phyloP scores from a whole-genome alignment of 1,139 yeast species.

The Debaryomycetaceae sp. region DNA sequence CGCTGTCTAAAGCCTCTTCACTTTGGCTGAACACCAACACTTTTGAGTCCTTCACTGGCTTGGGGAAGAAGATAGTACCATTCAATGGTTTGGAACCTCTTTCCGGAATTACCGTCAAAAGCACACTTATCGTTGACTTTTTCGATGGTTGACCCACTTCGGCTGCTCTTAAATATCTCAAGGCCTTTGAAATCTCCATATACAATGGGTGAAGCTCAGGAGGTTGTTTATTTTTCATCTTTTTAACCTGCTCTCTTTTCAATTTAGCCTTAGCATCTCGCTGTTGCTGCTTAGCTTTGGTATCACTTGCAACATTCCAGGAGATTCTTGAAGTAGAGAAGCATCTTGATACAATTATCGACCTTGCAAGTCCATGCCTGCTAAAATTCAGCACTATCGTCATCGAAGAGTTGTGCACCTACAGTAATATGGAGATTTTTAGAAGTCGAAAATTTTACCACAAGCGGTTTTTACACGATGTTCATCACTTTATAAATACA shows the following conservation, averaged over 20 bases:
- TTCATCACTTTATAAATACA: background rate
- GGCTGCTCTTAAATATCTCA: slow-evolving; percentile 78
- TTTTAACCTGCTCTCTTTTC: slow-evolving; percentile 31
- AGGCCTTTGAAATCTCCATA: slow-evolving; percentile 70
- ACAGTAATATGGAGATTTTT: background rate
- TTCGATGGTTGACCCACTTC: slow-evolving; percentile 79
- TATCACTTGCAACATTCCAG: slow-evolving; percentile 1
- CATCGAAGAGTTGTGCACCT: background rate
- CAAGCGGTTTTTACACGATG: background rate
- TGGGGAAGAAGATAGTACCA: slow-evolving; percentile 78
- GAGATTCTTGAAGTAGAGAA: slow-evolving; percentile 1
- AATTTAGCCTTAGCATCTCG: slow-evolving; percentile 19
- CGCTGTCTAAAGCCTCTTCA: slow-evolving; percentile 48
- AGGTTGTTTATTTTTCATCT: slow-evolving; percentile 40
- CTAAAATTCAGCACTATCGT: background rate
- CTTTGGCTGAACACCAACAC: slow-evolving; percentile 68
- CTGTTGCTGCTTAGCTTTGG: slow-evolving; percentile 7
- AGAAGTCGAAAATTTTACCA: background rate
- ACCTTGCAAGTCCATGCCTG: slow-evolving; percentile 1
- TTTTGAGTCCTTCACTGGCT: slow-evolving; percentile 61
- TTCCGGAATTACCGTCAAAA: slow-evolving; percentile 68
- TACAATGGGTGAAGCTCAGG: slow-evolving; percentile 57
- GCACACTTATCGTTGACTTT: slow-evolving; percentile 66
- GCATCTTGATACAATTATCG: slow-evolving; percentile 1
- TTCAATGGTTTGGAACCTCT: slow-evolving; percentile 73